Conservation (phyloP, 192 early-diverging fungal species). For the Backusella westeae region DNA sequence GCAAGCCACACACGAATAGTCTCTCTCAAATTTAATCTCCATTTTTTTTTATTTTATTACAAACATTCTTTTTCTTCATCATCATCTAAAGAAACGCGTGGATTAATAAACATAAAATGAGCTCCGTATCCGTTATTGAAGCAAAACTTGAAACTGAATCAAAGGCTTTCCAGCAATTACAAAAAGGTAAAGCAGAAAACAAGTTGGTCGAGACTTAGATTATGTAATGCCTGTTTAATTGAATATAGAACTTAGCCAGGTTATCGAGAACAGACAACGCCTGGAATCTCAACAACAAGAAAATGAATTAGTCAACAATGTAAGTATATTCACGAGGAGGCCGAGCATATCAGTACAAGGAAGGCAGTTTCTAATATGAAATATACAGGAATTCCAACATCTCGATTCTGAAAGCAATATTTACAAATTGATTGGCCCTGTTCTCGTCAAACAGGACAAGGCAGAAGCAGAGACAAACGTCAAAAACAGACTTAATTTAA, state of each 20-base stretch:
- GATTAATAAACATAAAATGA: slow-evolving; percentile 8
- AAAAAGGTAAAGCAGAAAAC: slow-evolving; percentile 53
- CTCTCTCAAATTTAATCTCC: not conserved
- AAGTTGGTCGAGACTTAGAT: not conserved
- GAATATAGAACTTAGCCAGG: slow-evolving; percentile 67
- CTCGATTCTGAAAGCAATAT: slow-evolving; percentile 81
- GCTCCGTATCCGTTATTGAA: slow-evolving; percentile 47
- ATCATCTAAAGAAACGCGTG: not conserved
- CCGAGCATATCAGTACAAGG: not conserved
- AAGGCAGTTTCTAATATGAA: not conserved
- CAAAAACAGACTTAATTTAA: slow-evolving; percentile 92
- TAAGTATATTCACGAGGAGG: slow-evolving; percentile 29
- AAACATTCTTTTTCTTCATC: not conserved
- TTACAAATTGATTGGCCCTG: slow-evolving; percentile 96
- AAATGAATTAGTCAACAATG: slow-evolving; percentile 88
- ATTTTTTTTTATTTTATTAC: not conserved
- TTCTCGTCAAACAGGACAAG: slow-evolving; percentile 91
- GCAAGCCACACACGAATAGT: not conserved
- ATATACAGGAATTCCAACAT: slow-evolving; percentile 78
- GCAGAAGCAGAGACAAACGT: slow-evolving; percentile 86
- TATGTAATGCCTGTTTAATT: not conserved
- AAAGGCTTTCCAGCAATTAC: slow-evolving; percentile 68
- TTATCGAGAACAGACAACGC: slow-evolving; percentile 71
- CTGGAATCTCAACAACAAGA: slow-evolving; percentile 96
- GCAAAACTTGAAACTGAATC: slow-evolving; percentile 69